Base-by-base conservation (phyloP, 2,329 filamentous ascomycete species). In the Ceratocystis variospora region DNA sequence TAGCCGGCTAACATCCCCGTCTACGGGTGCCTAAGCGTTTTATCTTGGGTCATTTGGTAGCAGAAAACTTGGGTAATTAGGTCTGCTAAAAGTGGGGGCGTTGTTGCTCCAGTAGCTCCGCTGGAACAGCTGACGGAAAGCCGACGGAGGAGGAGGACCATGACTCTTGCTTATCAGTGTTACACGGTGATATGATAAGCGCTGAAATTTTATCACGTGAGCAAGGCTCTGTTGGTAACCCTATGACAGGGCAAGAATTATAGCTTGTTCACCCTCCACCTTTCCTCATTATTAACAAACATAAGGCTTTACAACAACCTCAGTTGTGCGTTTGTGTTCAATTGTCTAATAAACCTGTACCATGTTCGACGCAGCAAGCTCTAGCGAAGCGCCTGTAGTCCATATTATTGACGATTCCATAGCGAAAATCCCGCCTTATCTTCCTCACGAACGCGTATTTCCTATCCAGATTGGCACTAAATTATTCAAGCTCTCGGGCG, bases 401-500 rank as follows among this genome's bases (percentile, higher is more conserved):
- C 17, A 12, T 7, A 15, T 59, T 4, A 15, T 37, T 8, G 63
- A 46, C 31, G 53, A 59, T 15, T 46, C 62, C 25, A 73, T 80
- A 65, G 73, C 74, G 69, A 77, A 77, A 70, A 84, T 85, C 61
- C 82, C 81, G 31, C 77, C 76, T 59, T 79, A 85, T 64, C 78
- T 89, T 19, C 87, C 87, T 2, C 84, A 87, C 70, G 85, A 87
- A 72, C 85, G 86, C 71, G 86, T 89, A 19, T 90, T 89, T 69
- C 86, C 87, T 1, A 86, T 89, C 68, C 87, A 89, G 75, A 87
- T 89, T 70, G 87, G 87, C 19, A 83, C 83, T 17, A 83, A 87
- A 75, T 76, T 89, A 63, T 89, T 89, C 72, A 85, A 88, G 73
- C 79, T 89, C 63, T 89, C 87, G 1, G 87, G 87, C 33, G 87